A percentile compares a stretch with the other conserved stretches of the same genome.
phyloP scores from a whole-genome alignment of 495 filamentous ascomycete species.

The Lasiosphaeria ovina region DNA sequence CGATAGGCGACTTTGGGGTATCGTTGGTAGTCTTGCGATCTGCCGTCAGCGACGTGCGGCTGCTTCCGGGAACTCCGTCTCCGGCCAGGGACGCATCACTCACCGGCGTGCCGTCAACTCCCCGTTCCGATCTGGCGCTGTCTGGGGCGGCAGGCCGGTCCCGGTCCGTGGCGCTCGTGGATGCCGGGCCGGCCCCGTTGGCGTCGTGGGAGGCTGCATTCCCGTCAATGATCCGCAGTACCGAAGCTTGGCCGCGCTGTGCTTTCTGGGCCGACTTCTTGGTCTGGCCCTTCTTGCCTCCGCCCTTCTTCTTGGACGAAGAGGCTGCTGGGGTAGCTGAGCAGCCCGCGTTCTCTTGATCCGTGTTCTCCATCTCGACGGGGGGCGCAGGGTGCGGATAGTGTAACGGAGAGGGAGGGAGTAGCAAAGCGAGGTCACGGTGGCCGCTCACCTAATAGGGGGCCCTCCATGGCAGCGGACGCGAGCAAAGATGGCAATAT shows the following conservation, averaged over 20 bases:
- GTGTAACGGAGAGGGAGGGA: neutral
- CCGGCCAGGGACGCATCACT: no score
- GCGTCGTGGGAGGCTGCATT: conserved; percentile 18
- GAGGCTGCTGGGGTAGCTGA: conserved; percentile 1
- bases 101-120: no score
- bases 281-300: conserved; percentile 16
- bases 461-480: conserved; percentile 5
- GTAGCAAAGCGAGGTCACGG: neutral
- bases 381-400: neutral
- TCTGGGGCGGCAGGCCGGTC: neutral
- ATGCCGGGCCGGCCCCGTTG: neutral
- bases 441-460: conserved; percentile 3
- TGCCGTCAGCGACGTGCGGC: no score
- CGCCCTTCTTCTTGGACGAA: conserved; percentile 11
- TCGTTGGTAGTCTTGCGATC: no score
- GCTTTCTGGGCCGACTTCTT: conserved; percentile 4
- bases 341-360: neutral
- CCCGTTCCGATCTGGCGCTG: neutral
- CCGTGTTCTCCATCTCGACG: conserved; percentile 2
- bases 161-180: neutral
- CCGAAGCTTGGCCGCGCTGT: conserved; percentile 5
- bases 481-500: neutral
- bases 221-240: conserved; percentile 17
- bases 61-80: no score
- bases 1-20: no score